phyloP scores from a whole-genome alignment of 139 green algal genomes.

The Medakamo hakoo region DNA sequence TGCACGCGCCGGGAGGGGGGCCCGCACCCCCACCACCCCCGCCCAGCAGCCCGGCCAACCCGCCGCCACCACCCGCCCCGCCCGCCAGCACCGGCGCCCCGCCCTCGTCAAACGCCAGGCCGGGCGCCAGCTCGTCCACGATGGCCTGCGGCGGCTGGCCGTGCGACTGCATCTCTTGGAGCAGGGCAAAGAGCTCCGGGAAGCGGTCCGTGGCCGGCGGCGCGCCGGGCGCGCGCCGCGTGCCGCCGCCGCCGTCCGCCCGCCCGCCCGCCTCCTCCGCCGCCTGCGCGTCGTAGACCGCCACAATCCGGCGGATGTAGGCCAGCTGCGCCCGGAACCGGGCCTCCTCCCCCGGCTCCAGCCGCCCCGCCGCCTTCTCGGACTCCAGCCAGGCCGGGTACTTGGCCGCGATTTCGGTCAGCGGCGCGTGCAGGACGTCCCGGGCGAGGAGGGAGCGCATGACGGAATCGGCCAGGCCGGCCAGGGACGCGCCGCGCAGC shows the following conservation, averaged over 20 bases:
- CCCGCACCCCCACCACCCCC: not conserved
- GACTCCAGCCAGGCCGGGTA: slow-evolving; percentile 65
- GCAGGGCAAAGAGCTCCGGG: not conserved
- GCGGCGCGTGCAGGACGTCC: not conserved
- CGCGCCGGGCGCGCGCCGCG: not conserved
- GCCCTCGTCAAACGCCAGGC: slow-evolving; percentile 3
- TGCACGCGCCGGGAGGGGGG: no score
- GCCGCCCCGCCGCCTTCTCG: slow-evolving; percentile 13
- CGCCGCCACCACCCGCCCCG: no score
- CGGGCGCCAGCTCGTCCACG: slow-evolving; percentile 55
- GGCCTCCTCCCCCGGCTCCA: slow-evolving; percentile 29
- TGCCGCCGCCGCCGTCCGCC: not conserved
- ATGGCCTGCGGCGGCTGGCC: slow-evolving; percentile 65
- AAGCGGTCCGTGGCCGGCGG: not conserved
- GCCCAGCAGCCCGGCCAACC: not conserved
- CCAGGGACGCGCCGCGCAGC: not conserved
- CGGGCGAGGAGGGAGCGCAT: not conserved
- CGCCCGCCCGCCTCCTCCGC: slow-evolving; percentile 24
- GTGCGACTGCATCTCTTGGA: slow-evolving; percentile 59
- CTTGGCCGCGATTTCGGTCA: slow-evolving; percentile 54
- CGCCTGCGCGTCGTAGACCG: slow-evolving; percentile 49
- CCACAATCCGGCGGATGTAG: slow-evolving; percentile 41
- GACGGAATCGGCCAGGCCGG: not conserved
- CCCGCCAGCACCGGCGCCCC: not conserved
- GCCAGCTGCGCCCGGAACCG: slow-evolving; percentile 48